A percentile compares a stretch with the other conserved stretches of the same genome.
phyloP scores from a whole-genome alignment of 2,329 filamentous ascomycete genomes.

The Colletotrichum cordylinicola region DNA sequence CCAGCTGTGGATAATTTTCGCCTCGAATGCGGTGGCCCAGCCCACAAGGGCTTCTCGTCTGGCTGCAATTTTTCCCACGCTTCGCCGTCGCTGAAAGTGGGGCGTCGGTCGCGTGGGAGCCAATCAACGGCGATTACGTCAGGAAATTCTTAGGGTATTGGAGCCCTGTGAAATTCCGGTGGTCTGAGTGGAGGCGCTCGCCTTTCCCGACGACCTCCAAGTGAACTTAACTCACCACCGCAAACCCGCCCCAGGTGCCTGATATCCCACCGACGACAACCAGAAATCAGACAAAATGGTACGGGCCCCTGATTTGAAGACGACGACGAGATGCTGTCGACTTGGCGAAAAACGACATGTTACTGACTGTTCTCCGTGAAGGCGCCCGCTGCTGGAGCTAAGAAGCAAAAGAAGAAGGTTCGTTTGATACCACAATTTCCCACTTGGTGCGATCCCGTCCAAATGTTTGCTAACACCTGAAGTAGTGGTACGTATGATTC shows the following conservation, averaged over 20 bases:
- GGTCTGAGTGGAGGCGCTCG: conserved; percentile 8
- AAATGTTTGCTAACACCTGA: conserved; percentile 6
- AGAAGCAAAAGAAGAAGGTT: conserved; percentile 57
- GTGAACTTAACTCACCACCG: conserved; percentile 14
- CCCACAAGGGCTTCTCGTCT: not conserved
- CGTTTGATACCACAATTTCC: not conserved
- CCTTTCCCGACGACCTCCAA: not conserved
- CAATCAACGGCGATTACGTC: conserved; percentile 39
- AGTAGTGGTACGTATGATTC: conserved; percentile 37
- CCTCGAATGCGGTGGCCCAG: not conserved
- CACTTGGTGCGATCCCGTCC: not conserved
- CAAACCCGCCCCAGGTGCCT: conserved; percentile 19
- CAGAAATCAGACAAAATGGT: conserved; percentile 24
- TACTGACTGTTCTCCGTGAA: conserved; percentile 17
- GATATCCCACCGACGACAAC: conserved; percentile 20
- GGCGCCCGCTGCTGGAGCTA: conserved; percentile 53
- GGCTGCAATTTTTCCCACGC: conserved; percentile 11
- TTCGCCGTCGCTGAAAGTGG: conserved; percentile 33
- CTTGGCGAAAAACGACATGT: not conserved
- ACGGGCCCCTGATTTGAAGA: not conserved
- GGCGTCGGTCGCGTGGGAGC: conserved; percentile 22
- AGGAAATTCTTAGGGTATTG: conserved; percentile 43
- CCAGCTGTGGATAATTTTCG: conserved; percentile 19
- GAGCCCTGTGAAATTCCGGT: conserved; percentile 37
- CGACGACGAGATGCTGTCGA: not conserved